A percentile compares a stretch with the other conserved stretches of the same genome.
These are phyloP conservation scores for Geranium brycei DNA, from an alignment of 345 rosid species.

Conservation along the genomic window DNA sequence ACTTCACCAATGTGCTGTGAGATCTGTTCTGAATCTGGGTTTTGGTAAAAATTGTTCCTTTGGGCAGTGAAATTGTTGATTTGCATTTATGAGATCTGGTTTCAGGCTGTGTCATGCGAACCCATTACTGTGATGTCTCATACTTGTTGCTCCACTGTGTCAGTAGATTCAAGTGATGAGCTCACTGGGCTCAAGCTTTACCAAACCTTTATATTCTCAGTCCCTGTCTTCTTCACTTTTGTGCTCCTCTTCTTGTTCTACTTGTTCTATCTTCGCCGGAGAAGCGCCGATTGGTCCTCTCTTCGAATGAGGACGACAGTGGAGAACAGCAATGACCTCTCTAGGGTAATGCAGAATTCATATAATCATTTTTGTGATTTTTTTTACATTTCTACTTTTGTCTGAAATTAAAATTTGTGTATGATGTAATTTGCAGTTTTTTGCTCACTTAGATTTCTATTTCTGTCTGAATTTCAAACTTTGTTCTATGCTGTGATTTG, in stretches of 20 bases:
- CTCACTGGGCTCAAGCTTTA: conserved; percentile 51
- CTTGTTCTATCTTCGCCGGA: conserved; percentile 65
- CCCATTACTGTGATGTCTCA: background rate
- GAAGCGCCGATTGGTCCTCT: conserved; percentile 50
- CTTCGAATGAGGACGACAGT: conserved; percentile 42
- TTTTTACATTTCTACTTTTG: no score
- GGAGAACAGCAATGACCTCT: conserved; percentile 9
- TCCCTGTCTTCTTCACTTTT: conserved; percentile 71
- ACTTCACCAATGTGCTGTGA: no score
- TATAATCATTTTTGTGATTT: no score
- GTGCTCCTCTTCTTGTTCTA: conserved; percentile 63
- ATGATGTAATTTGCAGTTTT: background rate
- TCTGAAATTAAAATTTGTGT: no score
- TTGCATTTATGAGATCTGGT: background rate
- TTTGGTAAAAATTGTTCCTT: background rate
- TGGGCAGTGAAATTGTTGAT: background rate
- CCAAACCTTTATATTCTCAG: conserved; percentile 67
- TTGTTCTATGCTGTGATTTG: no score
- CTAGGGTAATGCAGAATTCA: conserved; percentile 16
- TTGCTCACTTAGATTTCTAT: background rate
- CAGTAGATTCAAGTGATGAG: conserved; percentile 10
- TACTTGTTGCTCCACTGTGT: conserved; percentile 1
- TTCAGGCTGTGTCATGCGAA: background rate
- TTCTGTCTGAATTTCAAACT: no score
- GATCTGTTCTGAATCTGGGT: background rate